Conservation (phyloP, 139 green algal genomes). For the Chlamydomonas applanata region DNA sequence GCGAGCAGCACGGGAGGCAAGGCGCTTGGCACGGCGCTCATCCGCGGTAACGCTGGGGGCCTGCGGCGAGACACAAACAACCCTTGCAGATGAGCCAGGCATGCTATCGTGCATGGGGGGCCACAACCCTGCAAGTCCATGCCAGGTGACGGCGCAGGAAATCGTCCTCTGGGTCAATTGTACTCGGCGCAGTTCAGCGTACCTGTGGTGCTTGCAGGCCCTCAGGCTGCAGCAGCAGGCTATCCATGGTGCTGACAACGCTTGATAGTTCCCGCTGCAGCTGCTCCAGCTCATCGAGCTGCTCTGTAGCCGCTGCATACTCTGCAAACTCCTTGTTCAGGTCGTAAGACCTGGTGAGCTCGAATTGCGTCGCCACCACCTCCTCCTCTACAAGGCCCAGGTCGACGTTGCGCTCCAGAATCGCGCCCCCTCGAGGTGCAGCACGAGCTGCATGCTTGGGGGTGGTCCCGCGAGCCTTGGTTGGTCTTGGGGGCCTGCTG, state of each 20-base stretch:
- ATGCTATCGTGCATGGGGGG: too few species aligned
- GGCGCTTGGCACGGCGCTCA: neutral
- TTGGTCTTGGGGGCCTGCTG: too few species aligned
- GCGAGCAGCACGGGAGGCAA: neutral
- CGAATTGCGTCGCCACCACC: too few species aligned
- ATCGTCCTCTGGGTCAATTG: neutral
- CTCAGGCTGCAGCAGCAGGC: neutral
- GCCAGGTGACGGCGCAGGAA: neutral
- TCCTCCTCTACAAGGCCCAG: too few species aligned
- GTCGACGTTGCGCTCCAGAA: too few species aligned
- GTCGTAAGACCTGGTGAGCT: too few species aligned
- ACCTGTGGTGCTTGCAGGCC: too few species aligned
- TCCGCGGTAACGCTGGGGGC: neutral
- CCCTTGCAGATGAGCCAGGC: slow-evolving; percentile 1
- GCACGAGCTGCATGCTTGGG: too few species aligned
- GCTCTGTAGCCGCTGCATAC: neutral
- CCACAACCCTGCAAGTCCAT: neutral
- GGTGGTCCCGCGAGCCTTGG: too few species aligned
- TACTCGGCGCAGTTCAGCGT: too few species aligned
- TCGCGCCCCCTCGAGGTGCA: too few species aligned
- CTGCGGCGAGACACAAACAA: neutral
- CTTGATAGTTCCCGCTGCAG: neutral
- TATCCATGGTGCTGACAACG: neutral
- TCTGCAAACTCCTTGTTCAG: neutral
- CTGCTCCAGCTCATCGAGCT: neutral